Evolutionary conservation across 2,329 filamentous ascomycete genomes (phyloP).

Genomic region (Aspergillus aculeatinus): DNA sequence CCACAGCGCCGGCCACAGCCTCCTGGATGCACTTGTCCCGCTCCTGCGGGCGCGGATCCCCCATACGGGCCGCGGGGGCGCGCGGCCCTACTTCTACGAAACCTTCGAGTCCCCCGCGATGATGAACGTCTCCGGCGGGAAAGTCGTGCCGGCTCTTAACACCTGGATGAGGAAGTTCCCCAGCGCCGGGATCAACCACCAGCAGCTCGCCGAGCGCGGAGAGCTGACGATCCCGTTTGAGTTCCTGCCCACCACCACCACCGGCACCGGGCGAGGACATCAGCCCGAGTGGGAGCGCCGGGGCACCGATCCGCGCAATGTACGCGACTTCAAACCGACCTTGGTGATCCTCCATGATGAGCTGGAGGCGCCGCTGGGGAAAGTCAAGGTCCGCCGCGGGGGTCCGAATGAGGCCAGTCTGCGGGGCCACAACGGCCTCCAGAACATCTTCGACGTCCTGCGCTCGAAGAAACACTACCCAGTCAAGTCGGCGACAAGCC

Average conservation of each 20-base stretch:
- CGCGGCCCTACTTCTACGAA: slow-evolving; percentile 51
- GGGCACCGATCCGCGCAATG: slow-evolving; percentile 17
- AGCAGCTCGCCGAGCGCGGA: slow-evolving; percentile 8
- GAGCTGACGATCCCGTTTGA: not conserved
- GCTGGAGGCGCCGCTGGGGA: slow-evolving; percentile 69
- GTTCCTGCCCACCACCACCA: too few species aligned
- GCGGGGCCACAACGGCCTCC: slow-evolving; percentile 73
- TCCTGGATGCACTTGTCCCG: slow-evolving; percentile 62
- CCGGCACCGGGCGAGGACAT: too few species aligned
- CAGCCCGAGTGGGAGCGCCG: slow-evolving; percentile 18
- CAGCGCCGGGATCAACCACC: slow-evolving; percentile 10
- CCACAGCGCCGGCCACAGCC: slow-evolving; percentile 82
- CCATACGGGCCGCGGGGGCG: slow-evolving; percentile 39
- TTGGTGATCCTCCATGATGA: slow-evolving; percentile 88
- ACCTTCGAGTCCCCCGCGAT: slow-evolving; percentile 68
- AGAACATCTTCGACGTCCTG: slow-evolving; percentile 61
- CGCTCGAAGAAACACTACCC: slow-evolving; percentile 40
- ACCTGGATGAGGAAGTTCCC: not conserved
- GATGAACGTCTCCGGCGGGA: slow-evolving; percentile 83
- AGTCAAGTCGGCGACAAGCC: slow-evolving; percentile 32
- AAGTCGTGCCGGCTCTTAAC: slow-evolving; percentile 50
- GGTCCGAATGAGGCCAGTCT: slow-evolving; percentile 54
- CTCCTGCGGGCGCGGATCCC: slow-evolving; percentile 49
- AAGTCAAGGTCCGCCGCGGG: slow-evolving; percentile 64
- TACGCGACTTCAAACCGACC: slow-evolving; percentile 31